These are phyloP conservation scores for Penicillium sumatraense DNA, from an alignment of 2,329 filamentous ascomycete genomes.

Conservation along the genomic window DNA sequence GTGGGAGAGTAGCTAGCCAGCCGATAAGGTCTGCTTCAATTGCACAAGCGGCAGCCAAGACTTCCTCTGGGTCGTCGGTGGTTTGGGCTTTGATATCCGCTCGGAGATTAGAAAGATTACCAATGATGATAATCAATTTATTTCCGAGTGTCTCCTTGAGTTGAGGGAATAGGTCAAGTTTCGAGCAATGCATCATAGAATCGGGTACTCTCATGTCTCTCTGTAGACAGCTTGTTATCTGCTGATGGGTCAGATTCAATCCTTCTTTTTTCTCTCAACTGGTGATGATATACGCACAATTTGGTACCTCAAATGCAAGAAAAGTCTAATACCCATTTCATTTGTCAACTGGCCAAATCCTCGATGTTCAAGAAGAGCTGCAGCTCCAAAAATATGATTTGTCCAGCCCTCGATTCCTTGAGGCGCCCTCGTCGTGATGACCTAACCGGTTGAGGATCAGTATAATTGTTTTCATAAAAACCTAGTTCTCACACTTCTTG, in stretches of 20 bases:
- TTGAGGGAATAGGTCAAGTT: slow-evolving; percentile 34
- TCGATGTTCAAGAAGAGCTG: slow-evolving; percentile 58
- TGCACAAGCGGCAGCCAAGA: slow-evolving; percentile 35
- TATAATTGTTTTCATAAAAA: too few species aligned
- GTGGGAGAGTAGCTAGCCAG: slow-evolving; percentile 34
- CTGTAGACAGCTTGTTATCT: slow-evolving; percentile 45
- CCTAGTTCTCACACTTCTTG: too few species aligned
- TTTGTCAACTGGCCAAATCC: slow-evolving; percentile 42
- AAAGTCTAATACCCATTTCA: slow-evolving; percentile 55
- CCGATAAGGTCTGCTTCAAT: slow-evolving; percentile 40
- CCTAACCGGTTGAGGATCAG: slow-evolving; percentile 31
- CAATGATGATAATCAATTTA: slow-evolving; percentile 33
- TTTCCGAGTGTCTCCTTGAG: slow-evolving; percentile 34
- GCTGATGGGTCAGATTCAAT: not conserved
- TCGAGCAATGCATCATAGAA: slow-evolving; percentile 36
- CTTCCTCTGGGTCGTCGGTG: slow-evolving; percentile 30
- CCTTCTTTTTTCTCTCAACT: not conserved
- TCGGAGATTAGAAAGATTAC: slow-evolving; percentile 37
- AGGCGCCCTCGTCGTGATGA: slow-evolving; percentile 47
- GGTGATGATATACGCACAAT: slow-evolving; percentile 50
- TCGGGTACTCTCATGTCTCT: slow-evolving; percentile 34
- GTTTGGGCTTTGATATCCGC: slow-evolving; percentile 34
- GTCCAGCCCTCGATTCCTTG: slow-evolving; percentile 57
- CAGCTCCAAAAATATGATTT: slow-evolving; percentile 64
- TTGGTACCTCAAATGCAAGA: slow-evolving; percentile 62